Conservation (phyloP, 148 eudicot genomes). For the Polygonum aviculare region DNA sequence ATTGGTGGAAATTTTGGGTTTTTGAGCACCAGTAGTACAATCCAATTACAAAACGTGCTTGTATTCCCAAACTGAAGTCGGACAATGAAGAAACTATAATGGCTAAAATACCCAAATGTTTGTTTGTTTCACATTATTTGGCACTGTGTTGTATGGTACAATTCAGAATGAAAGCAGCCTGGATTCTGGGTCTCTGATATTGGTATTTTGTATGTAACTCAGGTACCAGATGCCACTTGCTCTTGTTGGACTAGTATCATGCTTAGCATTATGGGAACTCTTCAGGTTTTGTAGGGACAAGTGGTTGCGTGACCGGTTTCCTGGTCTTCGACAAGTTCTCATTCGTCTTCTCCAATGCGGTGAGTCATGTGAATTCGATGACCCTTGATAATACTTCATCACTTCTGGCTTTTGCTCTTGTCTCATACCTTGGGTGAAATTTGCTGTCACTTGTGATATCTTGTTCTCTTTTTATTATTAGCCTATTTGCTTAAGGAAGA, state of each 20-base stretch:
- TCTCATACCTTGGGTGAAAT: neutral
- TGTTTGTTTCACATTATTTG: neutral
- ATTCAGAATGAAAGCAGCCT: neutral
- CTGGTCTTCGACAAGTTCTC: slow-evolving; percentile 38
- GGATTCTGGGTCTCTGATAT: slow-evolving; percentile 6
- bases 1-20: neutral
- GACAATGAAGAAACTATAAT: too few species aligned
- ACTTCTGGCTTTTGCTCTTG: neutral
- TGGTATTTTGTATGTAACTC: slow-evolving; percentile 6
- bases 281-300: slow-evolving; percentile 48
- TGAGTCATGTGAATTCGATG: slow-evolving; percentile 28
- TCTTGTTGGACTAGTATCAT: slow-evolving; percentile 64
- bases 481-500: neutral
- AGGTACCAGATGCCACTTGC: slow-evolving; percentile 91
- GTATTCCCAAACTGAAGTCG: neutral
- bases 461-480: neutral
- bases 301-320: slow-evolving; percentile 49
- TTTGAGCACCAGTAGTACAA: neutral
- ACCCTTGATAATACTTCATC: neutral
- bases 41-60: neutral
- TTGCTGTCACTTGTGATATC: too few species aligned
- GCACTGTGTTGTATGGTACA: too few species aligned
- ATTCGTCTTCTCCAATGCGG: slow-evolving; percentile 59
- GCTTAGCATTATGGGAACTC: slow-evolving; percentile 75
- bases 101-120: too few species aligned